A percentile compares a stretch with the other conserved stretches of the same genome.
Conservation (phyloP, 495 filamentous ascomycete genomes). For the Daldinia bambusicola region DNA sequence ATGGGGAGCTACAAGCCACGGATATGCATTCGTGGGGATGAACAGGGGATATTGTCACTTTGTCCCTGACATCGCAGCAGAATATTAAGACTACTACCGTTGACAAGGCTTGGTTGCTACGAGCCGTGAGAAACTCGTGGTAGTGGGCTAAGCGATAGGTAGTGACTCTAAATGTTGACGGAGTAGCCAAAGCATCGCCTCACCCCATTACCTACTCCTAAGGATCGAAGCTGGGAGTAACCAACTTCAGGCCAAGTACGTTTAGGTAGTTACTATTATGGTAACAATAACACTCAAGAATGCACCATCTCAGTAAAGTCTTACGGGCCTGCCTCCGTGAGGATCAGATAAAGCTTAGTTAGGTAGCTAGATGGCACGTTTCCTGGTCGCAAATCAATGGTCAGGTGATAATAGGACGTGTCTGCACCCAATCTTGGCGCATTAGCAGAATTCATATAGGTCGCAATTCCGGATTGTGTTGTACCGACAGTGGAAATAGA, state of each 20-base stretch:
- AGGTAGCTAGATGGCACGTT: neutral
- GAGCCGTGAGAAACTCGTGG: conserved; percentile 6
- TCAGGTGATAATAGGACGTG: conserved; percentile 27
- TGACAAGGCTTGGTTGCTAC: conserved; percentile 8
- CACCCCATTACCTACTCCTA: conserved; percentile 1
- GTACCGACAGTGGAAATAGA: conserved; percentile 30
- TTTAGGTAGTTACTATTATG: conserved; percentile 1
- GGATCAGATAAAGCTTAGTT: conserved; percentile 2
- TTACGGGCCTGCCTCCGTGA: neutral
- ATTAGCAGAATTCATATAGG: conserved; percentile 15
- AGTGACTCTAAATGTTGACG: neutral
- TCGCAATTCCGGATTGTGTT: conserved; percentile 7
- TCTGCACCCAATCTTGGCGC: conserved; percentile 17
- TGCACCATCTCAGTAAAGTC: neutral
- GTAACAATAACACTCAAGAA: conserved; percentile 7
- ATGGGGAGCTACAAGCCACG: conserved; percentile 19
- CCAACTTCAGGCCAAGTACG: neutral
- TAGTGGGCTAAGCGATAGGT: conserved; percentile 8
- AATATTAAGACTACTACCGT: conserved; percentile 12
- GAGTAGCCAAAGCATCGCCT: conserved; percentile 6
- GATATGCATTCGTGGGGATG: conserved; percentile 4
- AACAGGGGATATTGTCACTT: neutral
- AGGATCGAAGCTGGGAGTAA: neutral
- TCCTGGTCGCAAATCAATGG: conserved; percentile 3
- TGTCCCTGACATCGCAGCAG: neutral